Evolutionary conservation across 2,329 filamentous ascomycete species (phyloP).

Genomic region (Hypoxylon sp.): DNA sequence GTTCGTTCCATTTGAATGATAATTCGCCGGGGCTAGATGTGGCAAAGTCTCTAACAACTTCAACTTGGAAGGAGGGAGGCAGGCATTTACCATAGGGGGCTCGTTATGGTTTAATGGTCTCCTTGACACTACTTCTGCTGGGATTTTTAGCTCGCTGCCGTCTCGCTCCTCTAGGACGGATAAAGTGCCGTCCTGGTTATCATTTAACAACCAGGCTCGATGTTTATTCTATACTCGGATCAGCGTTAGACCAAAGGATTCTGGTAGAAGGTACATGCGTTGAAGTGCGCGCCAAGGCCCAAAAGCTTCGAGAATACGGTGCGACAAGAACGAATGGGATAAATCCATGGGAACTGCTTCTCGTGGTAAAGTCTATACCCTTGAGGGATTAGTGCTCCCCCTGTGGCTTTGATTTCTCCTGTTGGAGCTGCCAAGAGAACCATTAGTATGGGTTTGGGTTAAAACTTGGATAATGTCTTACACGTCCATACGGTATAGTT

Average conservation of each 20-base stretch:
- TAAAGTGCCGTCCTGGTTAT: constrained; percentile 54
- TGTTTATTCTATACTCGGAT: constrained; percentile 30
- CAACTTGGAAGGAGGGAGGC: constrained; percentile 16
- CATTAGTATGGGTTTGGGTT: too few species aligned
- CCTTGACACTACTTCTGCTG: constrained; percentile 39
- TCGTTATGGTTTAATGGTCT: constrained; percentile 34
- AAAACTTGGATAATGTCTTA: constrained; percentile 1
- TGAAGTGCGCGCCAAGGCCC: constrained; percentile 38
- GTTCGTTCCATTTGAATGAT: background rate
- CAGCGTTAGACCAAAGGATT: background rate
- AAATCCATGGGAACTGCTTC: constrained; percentile 44
- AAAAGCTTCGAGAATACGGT: constrained; percentile 37
- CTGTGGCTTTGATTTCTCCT: constrained; percentile 10
- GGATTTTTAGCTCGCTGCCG: background rate
- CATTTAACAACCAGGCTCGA: constrained; percentile 46
- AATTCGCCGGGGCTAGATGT: too few species aligned
- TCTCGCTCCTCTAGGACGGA: constrained; percentile 38
- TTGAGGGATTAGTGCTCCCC: constrained; percentile 47
- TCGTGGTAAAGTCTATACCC: constrained; percentile 44
- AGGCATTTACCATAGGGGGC: constrained; percentile 26
- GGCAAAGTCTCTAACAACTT: too few species aligned
- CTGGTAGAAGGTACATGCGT: constrained; percentile 13
- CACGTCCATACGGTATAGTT: constrained; percentile 21
- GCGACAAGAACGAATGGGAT: constrained; percentile 51
- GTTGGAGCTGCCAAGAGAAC: constrained; percentile 22